Evolutionary conservation across 192 early-diverging fungal genomes (phyloP), one percentile per base, ranked within the genome.

Genomic region (Paraglomus occultum): DNA sequence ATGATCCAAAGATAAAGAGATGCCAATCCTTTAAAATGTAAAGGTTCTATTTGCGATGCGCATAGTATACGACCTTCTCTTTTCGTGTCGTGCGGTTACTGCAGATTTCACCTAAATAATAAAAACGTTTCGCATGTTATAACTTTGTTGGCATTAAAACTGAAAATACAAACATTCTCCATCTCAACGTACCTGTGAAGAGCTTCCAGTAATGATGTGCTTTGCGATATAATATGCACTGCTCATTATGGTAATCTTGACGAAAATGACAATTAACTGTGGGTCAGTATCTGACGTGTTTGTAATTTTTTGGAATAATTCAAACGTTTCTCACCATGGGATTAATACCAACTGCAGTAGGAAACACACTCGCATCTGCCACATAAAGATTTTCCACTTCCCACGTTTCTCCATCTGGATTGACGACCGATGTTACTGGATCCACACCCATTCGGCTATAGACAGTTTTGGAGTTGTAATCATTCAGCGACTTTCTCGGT

Each of bases 311-410:
- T 18, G 20, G 20, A 17, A 20, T 11, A 57, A 57, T 11, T n/a
- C 17, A 57, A 11, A 11, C 54, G 6, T 18, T 11, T 18, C 20
- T 31, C 55, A 83, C 77, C 83, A 87, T 87, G 9, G 86, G 84
- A 61, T 89, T 88, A 61, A 92, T 90, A 73, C 92, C 92, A 60
- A 75, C 80, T 0, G 90, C 83, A 4, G 89, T 87, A 6, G 92
- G 89, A 71, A 92, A 89, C 40, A 89, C 22, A 12, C 82, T 85
- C 0, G 89, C 85, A 72, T 93, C 90, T 12, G 85, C 84, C 1
- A 93, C 88, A 73, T 87, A 93, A 38, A 92, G 79, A 40, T 83
- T 78, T 71, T 88, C 79, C 57, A 89, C 76, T 60, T 91, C 92
- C 88, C 87, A 93, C 1, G 85, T 83, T 68, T 89, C 82, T 11